phyloP scores from a whole-genome alignment of 2,329 filamentous ascomycete species.

The Celoporthe dispersa region DNA sequence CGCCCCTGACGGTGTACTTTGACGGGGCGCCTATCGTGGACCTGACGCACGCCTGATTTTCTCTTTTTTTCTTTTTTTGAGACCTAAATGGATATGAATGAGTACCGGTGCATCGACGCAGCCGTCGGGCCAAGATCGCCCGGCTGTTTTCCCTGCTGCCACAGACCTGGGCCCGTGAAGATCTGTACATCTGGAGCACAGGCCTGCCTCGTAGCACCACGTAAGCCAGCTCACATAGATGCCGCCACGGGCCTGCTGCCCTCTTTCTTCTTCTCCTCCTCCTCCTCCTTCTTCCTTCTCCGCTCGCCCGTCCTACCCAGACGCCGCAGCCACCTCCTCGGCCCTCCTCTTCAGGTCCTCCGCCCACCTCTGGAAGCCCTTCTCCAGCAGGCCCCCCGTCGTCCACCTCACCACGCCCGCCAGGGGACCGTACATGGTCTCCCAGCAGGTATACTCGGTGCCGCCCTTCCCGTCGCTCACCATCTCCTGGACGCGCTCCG shows the following conservation, averaged over 20 bases:
- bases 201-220: background rate
- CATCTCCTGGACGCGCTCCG: slow-evolving; percentile 51
- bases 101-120: no score
- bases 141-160: no score
- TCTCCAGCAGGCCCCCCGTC: slow-evolving; percentile 40
- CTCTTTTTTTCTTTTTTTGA: background rate
- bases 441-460: slow-evolving; percentile 48
- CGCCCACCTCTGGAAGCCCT: slow-evolving; percentile 45
- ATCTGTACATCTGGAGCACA: background rate
- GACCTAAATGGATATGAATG: no score
- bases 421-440: slow-evolving; percentile 50
- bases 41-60: slow-evolving; percentile 16
- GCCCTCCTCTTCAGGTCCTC: slow-evolving; percentile 43
- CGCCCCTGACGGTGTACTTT: slow-evolving; percentile 47
- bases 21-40: slow-evolving; percentile 33
- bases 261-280: no score
- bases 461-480: slow-evolving; percentile 38
- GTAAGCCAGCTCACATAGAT: background rate
- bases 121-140: no score
- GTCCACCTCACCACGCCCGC: slow-evolving; percentile 40
- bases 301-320: no score
- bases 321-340: slow-evolving; percentile 31
- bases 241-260: background rate
- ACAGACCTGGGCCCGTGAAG: background rate
- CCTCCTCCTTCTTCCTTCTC: background rate